Conservation (phyloP, 2,329 filamentous ascomycete species). For the Calonectria naviculata region DNA sequence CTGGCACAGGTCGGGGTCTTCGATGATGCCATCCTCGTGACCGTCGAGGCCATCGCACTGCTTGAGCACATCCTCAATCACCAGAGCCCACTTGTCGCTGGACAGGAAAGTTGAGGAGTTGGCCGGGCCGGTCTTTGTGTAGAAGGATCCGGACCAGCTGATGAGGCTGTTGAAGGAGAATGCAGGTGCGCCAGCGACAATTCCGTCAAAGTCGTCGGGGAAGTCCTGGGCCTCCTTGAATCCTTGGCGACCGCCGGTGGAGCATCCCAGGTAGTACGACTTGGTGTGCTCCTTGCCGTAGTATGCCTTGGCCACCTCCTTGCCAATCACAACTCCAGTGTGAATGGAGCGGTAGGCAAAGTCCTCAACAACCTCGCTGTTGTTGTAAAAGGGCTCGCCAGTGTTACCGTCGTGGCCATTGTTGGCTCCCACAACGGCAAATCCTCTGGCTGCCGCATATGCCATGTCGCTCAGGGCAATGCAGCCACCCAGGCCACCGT, state of each 20-base stretch:
- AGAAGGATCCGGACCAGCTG: conserved; percentile 28
- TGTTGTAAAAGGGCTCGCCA: conserved; percentile 45
- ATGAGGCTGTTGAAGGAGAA: conserved; percentile 59
- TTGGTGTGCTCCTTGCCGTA: conserved; percentile 55
- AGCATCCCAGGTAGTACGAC: conserved; percentile 69
- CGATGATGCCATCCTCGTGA: conserved; percentile 60
- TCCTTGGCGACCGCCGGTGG: conserved; percentile 69
- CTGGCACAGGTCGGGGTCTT: conserved; percentile 55
- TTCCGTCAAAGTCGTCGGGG: conserved; percentile 66
- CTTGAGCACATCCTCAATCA: conserved; percentile 54
- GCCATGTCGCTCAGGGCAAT: conserved; percentile 60
- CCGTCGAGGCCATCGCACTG: conserved; percentile 64
- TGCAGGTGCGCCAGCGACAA: conserved; percentile 58
- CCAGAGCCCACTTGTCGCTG: conserved; percentile 48
- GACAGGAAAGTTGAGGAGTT: conserved; percentile 35
- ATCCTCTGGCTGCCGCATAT: conserved; percentile 55
- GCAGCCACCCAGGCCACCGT: conserved; percentile 61
- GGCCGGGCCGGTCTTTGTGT: neutral
- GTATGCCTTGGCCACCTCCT: conserved; percentile 57
- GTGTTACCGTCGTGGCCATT: conserved; percentile 61
- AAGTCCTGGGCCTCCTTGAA: conserved; percentile 63
- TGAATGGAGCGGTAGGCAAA: conserved; percentile 54
- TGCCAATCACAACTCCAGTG: conserved; percentile 59
- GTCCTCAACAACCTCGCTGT: conserved; percentile 49
- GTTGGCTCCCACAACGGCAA: conserved; percentile 61